Conservation (phyloP, 352 stramenopile species). For the Phytophthora idaei region DNA sequence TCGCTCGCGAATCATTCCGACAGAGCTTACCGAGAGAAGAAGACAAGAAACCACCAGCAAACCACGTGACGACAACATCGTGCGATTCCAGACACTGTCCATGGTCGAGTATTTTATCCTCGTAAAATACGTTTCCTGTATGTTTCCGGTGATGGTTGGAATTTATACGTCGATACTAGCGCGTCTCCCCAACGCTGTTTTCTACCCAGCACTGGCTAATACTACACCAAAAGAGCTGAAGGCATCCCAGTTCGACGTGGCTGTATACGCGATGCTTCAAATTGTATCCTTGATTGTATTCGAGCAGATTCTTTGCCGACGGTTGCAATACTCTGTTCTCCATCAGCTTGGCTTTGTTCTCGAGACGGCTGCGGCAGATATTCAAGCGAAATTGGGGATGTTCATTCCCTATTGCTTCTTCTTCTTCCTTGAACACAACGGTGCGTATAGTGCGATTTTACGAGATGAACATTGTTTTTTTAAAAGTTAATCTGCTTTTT, state of each 20-base stretch:
- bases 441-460: constrained; percentile 3
- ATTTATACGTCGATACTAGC: neutral
- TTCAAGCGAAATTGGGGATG: constrained; percentile 31
- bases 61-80: neutral
- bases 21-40: neutral
- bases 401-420: constrained; percentile 37
- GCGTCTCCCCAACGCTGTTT: neutral
- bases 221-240: neutral
- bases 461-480: no score
- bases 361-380: constrained; percentile 25
- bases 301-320: constrained; percentile 15
- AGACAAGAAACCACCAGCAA: neutral
- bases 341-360: constrained; percentile 38
- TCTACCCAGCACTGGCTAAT: neutral
- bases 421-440: constrained; percentile 37
- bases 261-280: constrained; percentile 26
- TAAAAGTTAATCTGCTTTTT: no score
- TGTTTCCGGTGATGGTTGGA: neutral
- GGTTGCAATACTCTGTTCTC: constrained; percentile 21
- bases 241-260: constrained; percentile 11
- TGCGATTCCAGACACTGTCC: neutral
- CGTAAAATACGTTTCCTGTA: neutral
- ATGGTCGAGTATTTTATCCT: neutral
- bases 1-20: neutral
- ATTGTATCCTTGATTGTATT: constrained; percentile 23